Evolutionary conservation across 2,329 filamentous ascomycete genomes (phyloP).

Genomic region (Alternaria rosae): DNA sequence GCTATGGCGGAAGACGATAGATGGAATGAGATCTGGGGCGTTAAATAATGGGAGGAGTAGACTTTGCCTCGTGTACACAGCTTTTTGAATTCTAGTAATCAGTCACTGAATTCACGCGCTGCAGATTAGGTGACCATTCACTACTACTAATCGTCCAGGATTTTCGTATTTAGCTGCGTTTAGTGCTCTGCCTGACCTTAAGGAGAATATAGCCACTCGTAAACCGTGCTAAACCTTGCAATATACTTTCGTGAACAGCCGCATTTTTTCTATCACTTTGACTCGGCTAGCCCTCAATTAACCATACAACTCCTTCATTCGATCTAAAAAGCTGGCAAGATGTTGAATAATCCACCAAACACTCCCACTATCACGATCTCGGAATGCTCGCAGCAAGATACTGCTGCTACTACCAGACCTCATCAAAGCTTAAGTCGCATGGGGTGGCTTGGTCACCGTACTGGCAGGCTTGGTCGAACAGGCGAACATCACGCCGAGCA

Average conservation of each 20-base stretch:
- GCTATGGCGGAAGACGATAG: neutral
- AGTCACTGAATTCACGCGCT: neutral
- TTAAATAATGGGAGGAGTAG: neutral
- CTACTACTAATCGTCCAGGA: neutral
- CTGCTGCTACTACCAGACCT: neutral
- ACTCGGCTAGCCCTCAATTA: neutral
- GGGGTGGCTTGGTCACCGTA: neutral
- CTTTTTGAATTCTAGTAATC: neutral
- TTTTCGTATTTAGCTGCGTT: accelerated
- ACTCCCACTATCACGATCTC: neutral
- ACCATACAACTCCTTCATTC: neutral
- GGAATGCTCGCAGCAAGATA: neutral
- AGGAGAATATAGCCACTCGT: neutral
- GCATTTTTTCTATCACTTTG: neutral
- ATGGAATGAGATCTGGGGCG: neutral
- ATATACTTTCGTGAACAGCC: neutral
- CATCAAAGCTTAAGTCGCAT: neutral
- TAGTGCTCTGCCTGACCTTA: neutral
- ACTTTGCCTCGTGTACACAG: neutral
- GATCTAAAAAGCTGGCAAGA: neutral
- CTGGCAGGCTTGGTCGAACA: neutral
- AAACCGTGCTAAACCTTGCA: neutral
- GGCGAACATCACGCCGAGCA: neutral
- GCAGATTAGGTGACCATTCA: neutral
- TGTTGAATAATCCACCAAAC: neutral